Percentiles rank a stretch among this genome's conserved stretches.
These are phyloP conservation scores for Coemansia sp. DNA, from an alignment of 192 early-diverging fungal genomes.

Conservation along the genomic window DNA sequence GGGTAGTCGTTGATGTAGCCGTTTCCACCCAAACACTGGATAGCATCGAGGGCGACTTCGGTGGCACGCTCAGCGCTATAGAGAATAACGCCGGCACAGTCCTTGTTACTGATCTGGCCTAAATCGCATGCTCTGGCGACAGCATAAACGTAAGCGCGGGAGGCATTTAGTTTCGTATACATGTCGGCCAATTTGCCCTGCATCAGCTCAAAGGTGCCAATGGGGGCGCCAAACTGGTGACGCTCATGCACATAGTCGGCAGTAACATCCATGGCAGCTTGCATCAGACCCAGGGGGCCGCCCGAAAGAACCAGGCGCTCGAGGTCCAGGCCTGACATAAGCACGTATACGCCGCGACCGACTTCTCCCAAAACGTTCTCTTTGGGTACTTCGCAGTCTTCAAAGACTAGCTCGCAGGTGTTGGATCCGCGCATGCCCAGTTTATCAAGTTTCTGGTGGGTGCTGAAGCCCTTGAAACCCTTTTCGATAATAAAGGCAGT, in stretches of 20 bases:
- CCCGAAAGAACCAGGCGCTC: conserved; percentile 91
- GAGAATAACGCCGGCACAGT: conserved; percentile 93
- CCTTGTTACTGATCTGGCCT: conserved; percentile 82
- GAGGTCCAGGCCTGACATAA: conserved; percentile 93
- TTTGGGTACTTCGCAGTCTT: conserved; percentile 87
- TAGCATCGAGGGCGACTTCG: conserved; percentile 89
- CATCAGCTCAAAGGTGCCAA: conserved; percentile 90
- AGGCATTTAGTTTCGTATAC: conserved; percentile 94
- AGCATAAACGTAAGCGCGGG: conserved; percentile 88
- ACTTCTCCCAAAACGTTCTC: conserved; percentile 87
- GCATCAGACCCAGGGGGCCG: conserved; percentile 92
- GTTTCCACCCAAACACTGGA: conserved; percentile 94
- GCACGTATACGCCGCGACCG: conserved; percentile 91
- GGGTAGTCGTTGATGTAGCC: conserved; percentile 95
- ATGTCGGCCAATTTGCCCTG: conserved; percentile 98
- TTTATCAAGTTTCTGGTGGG: conserved; percentile 90
- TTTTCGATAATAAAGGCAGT: conserved; percentile 96
- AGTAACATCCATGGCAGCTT: conserved; percentile 79
- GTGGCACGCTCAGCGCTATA: conserved; percentile 95
- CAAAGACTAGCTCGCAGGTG: conserved; percentile 94
- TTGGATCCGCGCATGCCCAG: conserved; percentile 96
- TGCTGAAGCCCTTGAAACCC: conserved; percentile 84
- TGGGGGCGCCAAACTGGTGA: conserved; percentile 82
- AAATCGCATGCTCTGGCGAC: conserved; percentile 85
- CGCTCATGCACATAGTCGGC: conserved; percentile 87